Conservation (phyloP, 805 yeast genomes). For the Saturnispora diversa region DNA sequence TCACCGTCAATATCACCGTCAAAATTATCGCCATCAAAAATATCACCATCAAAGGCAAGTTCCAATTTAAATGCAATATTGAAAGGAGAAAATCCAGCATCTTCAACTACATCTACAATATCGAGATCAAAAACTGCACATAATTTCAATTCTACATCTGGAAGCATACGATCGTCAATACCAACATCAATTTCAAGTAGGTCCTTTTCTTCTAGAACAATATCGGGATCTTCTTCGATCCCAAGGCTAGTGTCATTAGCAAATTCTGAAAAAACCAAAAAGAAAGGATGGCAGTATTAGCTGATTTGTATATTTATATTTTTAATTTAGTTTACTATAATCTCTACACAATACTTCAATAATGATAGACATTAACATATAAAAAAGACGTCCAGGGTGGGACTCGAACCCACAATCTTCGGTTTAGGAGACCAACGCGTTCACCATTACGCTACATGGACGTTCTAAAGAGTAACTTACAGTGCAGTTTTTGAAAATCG, state of each 20-base stretch:
- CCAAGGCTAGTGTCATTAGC: conserved; percentile 15
- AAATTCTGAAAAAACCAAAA: conserved; percentile 7
- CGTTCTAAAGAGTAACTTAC: too few relatives aligned
- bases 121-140: conserved; percentile 8
- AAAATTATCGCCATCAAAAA: conserved; percentile 6
- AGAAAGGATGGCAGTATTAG: conserved; percentile 7
- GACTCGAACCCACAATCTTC: conserved; percentile 21
- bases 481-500: conserved; percentile 3
- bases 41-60: conserved; percentile 18
- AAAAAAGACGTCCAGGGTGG: conserved; percentile 13
- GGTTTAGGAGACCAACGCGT: conserved; percentile 20
- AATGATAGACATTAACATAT: neutral
- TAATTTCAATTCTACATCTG: neutral
- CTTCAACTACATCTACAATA: conserved; percentile 6
- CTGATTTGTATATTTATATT: too few relatives aligned
- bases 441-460: conserved; percentile 20
- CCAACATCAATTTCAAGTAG: conserved; percentile 5
- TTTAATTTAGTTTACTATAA: neutral
- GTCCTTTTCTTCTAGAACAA: conserved; percentile 2
- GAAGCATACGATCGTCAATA: neutral
- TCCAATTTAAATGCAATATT: conserved; percentile 17
- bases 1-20: conserved; percentile 14
- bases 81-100: neutral
- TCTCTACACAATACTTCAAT: neutral
- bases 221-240: conserved; percentile 9